phyloP scores from a whole-genome alignment of 176 grass and related monocot genomes.

The Coix lacrymajobi region DNA sequence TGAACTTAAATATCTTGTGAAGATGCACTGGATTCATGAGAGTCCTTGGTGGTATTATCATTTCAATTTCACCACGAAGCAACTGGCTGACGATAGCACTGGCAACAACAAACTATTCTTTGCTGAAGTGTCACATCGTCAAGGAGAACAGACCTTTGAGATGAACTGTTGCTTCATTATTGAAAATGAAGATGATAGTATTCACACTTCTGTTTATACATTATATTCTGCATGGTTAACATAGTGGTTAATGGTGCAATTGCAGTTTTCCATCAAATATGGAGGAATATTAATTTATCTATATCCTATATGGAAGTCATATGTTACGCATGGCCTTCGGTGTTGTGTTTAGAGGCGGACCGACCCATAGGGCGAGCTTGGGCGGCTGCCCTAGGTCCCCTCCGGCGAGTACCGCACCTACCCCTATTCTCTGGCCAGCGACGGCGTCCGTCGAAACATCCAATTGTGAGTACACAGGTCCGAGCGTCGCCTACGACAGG shows the following conservation, averaged over 20 bases:
- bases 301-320: too few relatives aligned
- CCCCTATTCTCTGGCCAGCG: too few relatives aligned
- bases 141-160: not conserved
- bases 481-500: too few relatives aligned
- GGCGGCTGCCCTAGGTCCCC: too few relatives aligned
- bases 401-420: too few relatives aligned
- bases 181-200: not conserved
- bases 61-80: slow-evolving; percentile 18
- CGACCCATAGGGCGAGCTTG: too few relatives aligned
- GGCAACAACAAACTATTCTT: not conserved
- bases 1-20: slow-evolving; percentile 6
- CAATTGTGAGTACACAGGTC: too few relatives aligned
- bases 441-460: too few relatives aligned
- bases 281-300: not conserved
- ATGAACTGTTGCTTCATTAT: slow-evolving; percentile 1
- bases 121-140: not conserved
- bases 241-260: not conserved
- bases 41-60: not conserved
- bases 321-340: too few relatives aligned
- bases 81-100: not conserved
- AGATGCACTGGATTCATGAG: not conserved
- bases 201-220: not conserved
- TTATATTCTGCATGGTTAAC: not conserved
- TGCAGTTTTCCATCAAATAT: not conserved
- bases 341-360: not conserved